Percentiles rank a stretch among this genome's conserved stretches.
Evolutionary conservation across 345 rosid species (phyloP).

Genomic region (Salix purpurea): DNA sequence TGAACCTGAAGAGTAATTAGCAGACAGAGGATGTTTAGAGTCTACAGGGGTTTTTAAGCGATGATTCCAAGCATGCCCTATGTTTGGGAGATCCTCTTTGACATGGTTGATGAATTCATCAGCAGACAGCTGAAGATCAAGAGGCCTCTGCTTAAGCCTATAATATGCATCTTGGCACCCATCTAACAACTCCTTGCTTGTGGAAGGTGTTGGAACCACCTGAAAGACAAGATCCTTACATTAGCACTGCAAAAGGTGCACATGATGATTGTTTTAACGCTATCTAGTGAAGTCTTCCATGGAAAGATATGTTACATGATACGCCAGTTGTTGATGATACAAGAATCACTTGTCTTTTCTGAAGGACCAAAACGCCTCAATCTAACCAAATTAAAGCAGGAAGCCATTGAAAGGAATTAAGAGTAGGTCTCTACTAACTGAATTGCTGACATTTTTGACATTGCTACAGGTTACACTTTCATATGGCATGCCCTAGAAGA

Average conservation of each 20-base stretch:
- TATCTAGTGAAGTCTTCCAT: constrained; percentile 4
- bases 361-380: not conserved
- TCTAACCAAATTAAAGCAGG: not conserved
- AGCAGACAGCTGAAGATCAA: constrained; percentile 32
- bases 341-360: not conserved
- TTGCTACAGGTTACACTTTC: not conserved
- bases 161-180: constrained; percentile 2
- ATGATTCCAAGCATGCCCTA: constrained; percentile 11
- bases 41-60: not conserved
- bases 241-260: not conserved
- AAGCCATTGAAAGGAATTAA: not conserved
- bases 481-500: not conserved
- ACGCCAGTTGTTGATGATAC: not conserved
- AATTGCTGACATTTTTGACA: not conserved
- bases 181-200: constrained; percentile 14
- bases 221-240: constrained; percentile 20
- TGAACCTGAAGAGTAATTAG: constrained; percentile 6
- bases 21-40: not conserved
- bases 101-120: constrained; percentile 21
- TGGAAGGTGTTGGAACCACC: constrained; percentile 12
- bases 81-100: constrained; percentile 14
- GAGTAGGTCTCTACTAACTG: not conserved
- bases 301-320: not conserved
- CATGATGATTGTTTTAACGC: not conserved
- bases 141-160: constrained; percentile 22